These are phyloP conservation scores for Vaccinium darrowii DNA, from an alignment of 148 eudicot species.

Conservation along the genomic window DNA sequence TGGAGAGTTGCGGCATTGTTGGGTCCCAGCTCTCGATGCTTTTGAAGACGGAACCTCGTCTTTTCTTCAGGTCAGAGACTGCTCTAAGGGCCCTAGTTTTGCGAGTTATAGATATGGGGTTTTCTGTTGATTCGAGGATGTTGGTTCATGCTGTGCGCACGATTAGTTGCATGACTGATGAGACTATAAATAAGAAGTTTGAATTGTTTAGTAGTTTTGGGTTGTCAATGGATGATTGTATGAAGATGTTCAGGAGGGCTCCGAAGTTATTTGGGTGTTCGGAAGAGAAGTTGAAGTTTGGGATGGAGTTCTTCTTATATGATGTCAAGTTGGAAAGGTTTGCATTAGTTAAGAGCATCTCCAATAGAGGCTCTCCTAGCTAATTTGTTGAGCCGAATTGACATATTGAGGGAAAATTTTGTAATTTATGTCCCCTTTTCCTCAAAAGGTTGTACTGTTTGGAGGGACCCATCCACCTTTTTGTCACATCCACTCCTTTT, in stretches of 20 bases:
- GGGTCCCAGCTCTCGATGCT: slow-evolving; percentile 22
- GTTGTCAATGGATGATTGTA: slow-evolving; percentile 20
- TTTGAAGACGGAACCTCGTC: slow-evolving; percentile 19
- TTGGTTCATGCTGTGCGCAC: slow-evolving; percentile 23
- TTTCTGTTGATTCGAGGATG: slow-evolving; percentile 21
- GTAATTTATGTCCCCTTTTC: too few species aligned
- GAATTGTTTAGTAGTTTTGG: slow-evolving; percentile 23
- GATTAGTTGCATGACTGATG: slow-evolving; percentile 14
- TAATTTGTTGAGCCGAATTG: too few species aligned
- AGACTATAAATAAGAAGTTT: slow-evolving; percentile 21
- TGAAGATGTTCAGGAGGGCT: slow-evolving; percentile 21
- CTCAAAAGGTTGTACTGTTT: too few species aligned
- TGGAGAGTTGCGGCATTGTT: slow-evolving; percentile 24
- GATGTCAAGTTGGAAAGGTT: slow-evolving; percentile 17
- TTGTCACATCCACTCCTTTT: too few species aligned
- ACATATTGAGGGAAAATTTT: too few species aligned
- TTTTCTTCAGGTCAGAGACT: slow-evolving; percentile 6
- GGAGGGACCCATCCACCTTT: too few species aligned
- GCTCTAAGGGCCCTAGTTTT: slow-evolving; percentile 10
- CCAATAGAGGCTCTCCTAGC: too few species aligned
- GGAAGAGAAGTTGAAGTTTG: slow-evolving; percentile 22
- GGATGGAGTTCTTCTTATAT: slow-evolving; percentile 21
- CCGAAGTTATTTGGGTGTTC: slow-evolving; percentile 15
- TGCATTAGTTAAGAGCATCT: slow-evolving; percentile 9
- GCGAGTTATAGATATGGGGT: slow-evolving; percentile 24